Evolutionary conservation across 768 basidiomycete species (phyloP).

Genomic region (Suillus luteus): DNA sequence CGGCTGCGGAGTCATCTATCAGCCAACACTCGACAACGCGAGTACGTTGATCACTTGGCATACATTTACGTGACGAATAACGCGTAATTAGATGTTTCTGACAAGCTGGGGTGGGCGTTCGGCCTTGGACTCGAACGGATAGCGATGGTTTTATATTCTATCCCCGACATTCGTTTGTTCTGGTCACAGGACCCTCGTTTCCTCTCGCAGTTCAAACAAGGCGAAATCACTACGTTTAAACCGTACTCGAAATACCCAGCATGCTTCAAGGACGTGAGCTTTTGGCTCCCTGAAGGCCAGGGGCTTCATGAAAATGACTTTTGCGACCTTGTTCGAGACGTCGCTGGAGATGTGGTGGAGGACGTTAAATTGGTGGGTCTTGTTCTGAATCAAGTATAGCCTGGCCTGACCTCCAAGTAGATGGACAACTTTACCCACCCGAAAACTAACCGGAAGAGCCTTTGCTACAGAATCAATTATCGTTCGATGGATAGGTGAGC

Average conservation of each 20-base stretch:
- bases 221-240: constrained; percentile 79
- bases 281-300: constrained; percentile 73
- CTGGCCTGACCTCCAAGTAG: constrained; percentile 44
- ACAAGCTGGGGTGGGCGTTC: constrained; percentile 97
- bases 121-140: constrained; percentile 96
- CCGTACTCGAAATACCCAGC: constrained; percentile 93
- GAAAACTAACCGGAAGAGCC: constrained; percentile 74
- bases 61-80: constrained; percentile 15
- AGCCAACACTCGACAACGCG: constrained; percentile 84
- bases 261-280: constrained; percentile 93
- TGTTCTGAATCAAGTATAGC: neutral
- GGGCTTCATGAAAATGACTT: constrained; percentile 92
- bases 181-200: constrained; percentile 93
- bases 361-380: constrained; percentile 77
- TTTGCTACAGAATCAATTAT: constrained; percentile 92
- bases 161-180: constrained; percentile 97
- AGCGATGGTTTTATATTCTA: constrained; percentile 95
- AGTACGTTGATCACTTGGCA: constrained; percentile 51
- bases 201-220: constrained; percentile 79
- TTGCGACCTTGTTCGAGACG: constrained; percentile 91
- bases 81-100: constrained; percentile 55
- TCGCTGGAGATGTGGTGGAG: constrained; percentile 91
- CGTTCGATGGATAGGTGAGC: constrained; percentile 91
- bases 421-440: constrained; percentile 92
- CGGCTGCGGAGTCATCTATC: constrained; percentile 89